A percentile compares a stretch with the other conserved stretches of the same genome.
phyloP scores from a whole-genome alignment of 2,329 filamentous ascomycete genomes.

The Aspergillus pseudoviridinutans region DNA sequence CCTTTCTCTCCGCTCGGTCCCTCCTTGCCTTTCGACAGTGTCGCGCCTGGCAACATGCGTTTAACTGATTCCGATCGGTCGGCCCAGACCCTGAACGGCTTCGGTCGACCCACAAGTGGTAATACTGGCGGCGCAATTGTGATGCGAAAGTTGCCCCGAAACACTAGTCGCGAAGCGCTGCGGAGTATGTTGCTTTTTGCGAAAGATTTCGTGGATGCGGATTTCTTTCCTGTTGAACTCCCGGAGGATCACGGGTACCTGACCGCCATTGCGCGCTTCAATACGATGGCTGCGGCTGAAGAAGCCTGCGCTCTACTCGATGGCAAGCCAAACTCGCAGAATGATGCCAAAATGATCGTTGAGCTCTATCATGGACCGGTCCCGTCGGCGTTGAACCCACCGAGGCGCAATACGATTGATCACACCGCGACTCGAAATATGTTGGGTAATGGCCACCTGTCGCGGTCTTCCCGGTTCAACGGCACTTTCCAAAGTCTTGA shows the following conservation, averaged over 20 bases:
- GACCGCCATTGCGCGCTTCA: constrained; percentile 58
- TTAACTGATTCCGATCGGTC: constrained; percentile 33
- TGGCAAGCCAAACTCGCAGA: constrained; percentile 59
- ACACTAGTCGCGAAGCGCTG: constrained; percentile 55
- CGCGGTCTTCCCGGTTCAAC: constrained; percentile 57
- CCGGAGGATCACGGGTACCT: constrained; percentile 55
- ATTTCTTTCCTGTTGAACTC: constrained; percentile 53
- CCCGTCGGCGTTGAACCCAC: constrained; percentile 27
- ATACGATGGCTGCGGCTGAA: constrained; percentile 53
- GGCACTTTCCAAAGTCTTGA: constrained; percentile 59
- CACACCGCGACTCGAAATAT: constrained; percentile 34
- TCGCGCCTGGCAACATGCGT: constrained; percentile 30
- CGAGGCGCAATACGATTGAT: constrained; percentile 54
- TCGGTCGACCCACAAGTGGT: constrained; percentile 25
- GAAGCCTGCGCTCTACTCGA: constrained; percentile 58
- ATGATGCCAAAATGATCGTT: constrained; percentile 56
- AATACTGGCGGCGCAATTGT: constrained; percentile 44
- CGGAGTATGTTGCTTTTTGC: constrained; percentile 63
- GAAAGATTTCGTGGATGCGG: constrained; percentile 57
- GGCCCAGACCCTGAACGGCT: constrained; percentile 34
- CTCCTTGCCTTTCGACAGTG: constrained; percentile 33
- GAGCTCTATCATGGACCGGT: constrained; percentile 48
- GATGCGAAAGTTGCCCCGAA: constrained; percentile 57
- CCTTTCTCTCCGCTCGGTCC: constrained; percentile 38
- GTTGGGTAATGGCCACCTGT: constrained; percentile 39